Percentiles rank a stretch among this genome's conserved stretches.
Evolutionary conservation across 768 basidiomycete species (phyloP).

Genomic region (Inosperma sp.): DNA sequence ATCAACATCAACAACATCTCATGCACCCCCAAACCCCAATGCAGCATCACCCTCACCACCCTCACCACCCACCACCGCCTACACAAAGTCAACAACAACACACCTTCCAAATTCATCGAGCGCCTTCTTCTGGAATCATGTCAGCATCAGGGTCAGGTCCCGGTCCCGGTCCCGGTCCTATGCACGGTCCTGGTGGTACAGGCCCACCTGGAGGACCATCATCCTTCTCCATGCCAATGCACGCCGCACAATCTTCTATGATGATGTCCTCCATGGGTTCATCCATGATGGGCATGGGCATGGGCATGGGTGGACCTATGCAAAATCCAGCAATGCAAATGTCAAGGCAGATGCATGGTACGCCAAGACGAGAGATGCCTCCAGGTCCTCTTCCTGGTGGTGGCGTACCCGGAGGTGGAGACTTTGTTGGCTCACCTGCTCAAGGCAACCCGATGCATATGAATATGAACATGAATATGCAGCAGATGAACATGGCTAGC

Average conservation of each 20-base stretch:
- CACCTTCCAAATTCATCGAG: conserved; percentile 15
- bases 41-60: conserved; percentile 23
- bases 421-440: conserved; percentile 1
- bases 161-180: too few relatives aligned
- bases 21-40: too few relatives aligned
- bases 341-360: not conserved
- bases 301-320: conserved; percentile 6
- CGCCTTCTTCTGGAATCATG: too few relatives aligned
- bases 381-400: not conserved
- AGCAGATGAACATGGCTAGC: conserved; percentile 18
- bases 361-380: conserved; percentile 1
- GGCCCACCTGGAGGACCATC: conserved; percentile 21
- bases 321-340: not conserved
- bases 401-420: not conserved
- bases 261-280: not conserved
- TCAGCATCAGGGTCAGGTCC: too few relatives aligned
- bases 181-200: too few relatives aligned
- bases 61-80: conserved; percentile 13
- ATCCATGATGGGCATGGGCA: conserved; percentile 12
- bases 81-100: conserved; percentile 2
- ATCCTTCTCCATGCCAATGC: not conserved
- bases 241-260: not conserved
- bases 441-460: not conserved
- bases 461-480: not conserved
- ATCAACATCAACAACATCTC: conserved; percentile 27